A percentile compares a stretch with the other conserved stretches of the same genome.
These are phyloP conservation scores for Ceratocystis colombiana DNA, from an alignment of 2,329 filamentous ascomycete genomes.

Conservation along the genomic window DNA sequence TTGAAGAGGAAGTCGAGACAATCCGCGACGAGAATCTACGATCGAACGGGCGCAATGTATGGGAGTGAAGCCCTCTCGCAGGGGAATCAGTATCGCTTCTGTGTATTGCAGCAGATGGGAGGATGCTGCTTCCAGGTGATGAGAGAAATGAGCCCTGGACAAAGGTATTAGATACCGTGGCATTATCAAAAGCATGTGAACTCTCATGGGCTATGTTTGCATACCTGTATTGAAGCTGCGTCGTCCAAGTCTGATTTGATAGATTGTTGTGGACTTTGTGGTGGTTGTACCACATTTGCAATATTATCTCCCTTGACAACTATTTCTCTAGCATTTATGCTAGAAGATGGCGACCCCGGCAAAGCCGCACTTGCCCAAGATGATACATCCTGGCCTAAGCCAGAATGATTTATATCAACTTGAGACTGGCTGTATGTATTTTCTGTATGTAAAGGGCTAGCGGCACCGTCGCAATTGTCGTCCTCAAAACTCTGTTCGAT, in stretches of 20 bases:
- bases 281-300: conserved; percentile 34
- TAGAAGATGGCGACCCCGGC: background rate
- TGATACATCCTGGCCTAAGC: background rate
- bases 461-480: background rate
- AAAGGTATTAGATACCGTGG: background rate
- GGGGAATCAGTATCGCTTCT: conserved; percentile 53
- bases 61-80: conserved; percentile 38
- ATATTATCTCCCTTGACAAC: background rate
- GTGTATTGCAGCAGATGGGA: conserved; percentile 58
- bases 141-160: conserved; percentile 49
- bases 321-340: background rate
- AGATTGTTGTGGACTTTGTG: conserved; percentile 58
- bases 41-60: conserved; percentile 86
- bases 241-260: conserved; percentile 68
- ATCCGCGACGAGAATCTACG: conserved; percentile 85
- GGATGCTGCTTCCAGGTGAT: conserved; percentile 63
- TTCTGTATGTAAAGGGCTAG: background rate
- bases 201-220: conserved; percentile 31
- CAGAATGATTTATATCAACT: background rate
- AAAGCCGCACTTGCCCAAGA: background rate
- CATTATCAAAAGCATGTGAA: background rate
- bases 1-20: conserved; percentile 45
- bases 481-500: background rate
- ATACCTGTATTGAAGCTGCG: conserved; percentile 70
- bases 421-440: conserved; percentile 32